These are phyloP conservation scores for Pythium rishiriense DNA, from an alignment of 352 stramenopile species.

Conservation along the genomic window DNA sequence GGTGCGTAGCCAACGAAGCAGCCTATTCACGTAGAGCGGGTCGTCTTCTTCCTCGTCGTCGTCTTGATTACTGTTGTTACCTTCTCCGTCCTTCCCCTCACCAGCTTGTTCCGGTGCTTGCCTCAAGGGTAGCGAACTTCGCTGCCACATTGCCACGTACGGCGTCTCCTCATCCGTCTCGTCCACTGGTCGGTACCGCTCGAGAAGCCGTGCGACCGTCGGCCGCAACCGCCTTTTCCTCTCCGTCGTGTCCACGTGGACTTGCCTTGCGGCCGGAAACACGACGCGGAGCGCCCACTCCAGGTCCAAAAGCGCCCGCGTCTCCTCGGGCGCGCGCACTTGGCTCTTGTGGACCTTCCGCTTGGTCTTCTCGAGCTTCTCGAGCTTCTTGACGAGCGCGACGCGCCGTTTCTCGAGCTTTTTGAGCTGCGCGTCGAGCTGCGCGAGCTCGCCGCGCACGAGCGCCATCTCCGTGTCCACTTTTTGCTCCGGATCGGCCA, in stretches of 20 bases:
- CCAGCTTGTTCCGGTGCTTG: not conserved
- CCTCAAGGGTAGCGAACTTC: not conserved
- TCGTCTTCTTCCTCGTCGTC: not conserved
- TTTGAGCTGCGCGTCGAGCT: conserved; percentile 49
- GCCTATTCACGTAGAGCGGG: conserved; percentile 13
- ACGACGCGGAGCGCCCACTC: conserved; percentile 11
- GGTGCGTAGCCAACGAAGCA: conserved; percentile 12
- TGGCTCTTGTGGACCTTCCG: conserved; percentile 45
- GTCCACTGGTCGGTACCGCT: conserved; percentile 9
- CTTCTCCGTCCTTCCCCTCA: not conserved
- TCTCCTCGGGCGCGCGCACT: conserved; percentile 19
- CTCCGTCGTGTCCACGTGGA: not conserved
- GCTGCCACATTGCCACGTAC: conserved; percentile 25
- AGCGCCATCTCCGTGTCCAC: conserved; percentile 46
- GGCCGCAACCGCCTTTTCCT: conserved; percentile 5
- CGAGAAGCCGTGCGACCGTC: not conserved
- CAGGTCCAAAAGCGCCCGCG: conserved; percentile 10
- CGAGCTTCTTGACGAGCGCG: conserved; percentile 46
- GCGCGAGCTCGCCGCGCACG: conserved; percentile 42
- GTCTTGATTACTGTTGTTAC: conserved; percentile 11
- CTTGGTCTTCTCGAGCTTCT: conserved; percentile 50
- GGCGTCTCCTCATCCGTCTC: not conserved
- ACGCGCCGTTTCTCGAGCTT: conserved; percentile 46
- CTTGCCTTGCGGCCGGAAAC: conserved; percentile 13
- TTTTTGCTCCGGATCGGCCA: conserved; percentile 39